Evolutionary conservation across 2,329 filamentous ascomycete species (phyloP).

Genomic region (Bipolaris oryzae): DNA sequence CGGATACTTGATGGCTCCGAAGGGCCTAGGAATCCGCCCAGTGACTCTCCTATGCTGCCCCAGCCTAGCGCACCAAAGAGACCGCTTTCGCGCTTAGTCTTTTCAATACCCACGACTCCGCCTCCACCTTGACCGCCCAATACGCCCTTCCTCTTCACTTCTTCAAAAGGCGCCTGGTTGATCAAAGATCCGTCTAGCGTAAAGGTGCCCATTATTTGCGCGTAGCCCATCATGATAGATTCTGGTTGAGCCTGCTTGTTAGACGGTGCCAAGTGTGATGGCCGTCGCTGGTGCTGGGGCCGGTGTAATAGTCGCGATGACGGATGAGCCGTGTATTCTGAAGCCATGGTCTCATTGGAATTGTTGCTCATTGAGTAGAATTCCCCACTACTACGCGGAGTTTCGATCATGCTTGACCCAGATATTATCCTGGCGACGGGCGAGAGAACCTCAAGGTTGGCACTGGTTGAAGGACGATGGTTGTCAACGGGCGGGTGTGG

Average conservation of each 20-base stretch:
- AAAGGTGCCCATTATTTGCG: slow-evolving; percentile 90
- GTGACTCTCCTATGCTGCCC: slow-evolving; percentile 83
- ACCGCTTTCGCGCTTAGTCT: slow-evolving; percentile 74
- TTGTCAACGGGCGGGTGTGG: slow-evolving; percentile 27
- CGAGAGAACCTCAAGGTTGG: slow-evolving; percentile 60
- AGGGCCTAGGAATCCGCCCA: slow-evolving; percentile 84
- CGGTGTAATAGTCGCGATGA: slow-evolving; percentile 56
- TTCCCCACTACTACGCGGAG: slow-evolving; percentile 88
- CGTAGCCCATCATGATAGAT: slow-evolving; percentile 96
- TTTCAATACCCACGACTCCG: slow-evolving; percentile 82
- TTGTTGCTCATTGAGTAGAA: slow-evolving; percentile 96
- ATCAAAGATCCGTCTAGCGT: slow-evolving; percentile 89
- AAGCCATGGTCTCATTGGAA: slow-evolving; percentile 89
- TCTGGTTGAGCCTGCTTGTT: slow-evolving; percentile 63
- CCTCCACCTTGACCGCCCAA: slow-evolving; percentile 82
- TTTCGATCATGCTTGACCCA: slow-evolving; percentile 74
- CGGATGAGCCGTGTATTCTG: slow-evolving; percentile 71
- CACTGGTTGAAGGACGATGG: slow-evolving; percentile 48
- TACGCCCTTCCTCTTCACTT: slow-evolving; percentile 92
- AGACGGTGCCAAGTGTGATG: slow-evolving; percentile 43
- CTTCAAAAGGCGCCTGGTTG: slow-evolving; percentile 87
- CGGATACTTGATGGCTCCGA: slow-evolving; percentile 91
- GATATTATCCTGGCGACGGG: slow-evolving; percentile 75
- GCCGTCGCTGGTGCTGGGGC: slow-evolving; percentile 36
- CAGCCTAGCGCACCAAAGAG: slow-evolving; percentile 86